Conservation (phyloP, 805 yeast genomes). For the Scheffersomyces ergatensis region DNA sequence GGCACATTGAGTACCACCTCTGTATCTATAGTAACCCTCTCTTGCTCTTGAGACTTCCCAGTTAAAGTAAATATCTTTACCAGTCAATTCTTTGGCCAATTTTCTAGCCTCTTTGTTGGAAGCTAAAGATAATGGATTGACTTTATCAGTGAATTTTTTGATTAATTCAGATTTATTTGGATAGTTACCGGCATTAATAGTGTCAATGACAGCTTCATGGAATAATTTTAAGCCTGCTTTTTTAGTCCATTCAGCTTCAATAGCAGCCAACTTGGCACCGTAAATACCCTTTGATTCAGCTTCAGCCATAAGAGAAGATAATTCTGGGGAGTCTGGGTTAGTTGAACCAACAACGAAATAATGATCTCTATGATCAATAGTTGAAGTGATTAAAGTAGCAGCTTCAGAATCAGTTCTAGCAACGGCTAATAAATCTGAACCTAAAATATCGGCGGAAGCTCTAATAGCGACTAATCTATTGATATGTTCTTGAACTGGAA, state of each 20-base stretch:
- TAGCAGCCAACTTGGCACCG: slow-evolving; percentile 65
- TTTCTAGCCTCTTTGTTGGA: slow-evolving; percentile 79
- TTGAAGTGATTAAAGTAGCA: slow-evolving; percentile 89
- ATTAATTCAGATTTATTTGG: slow-evolving; percentile 63
- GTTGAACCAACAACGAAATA: slow-evolving; percentile 89
- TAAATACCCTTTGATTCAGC: slow-evolving; percentile 76
- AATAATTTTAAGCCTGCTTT: slow-evolving; percentile 84
- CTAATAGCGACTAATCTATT: slow-evolving; percentile 91
- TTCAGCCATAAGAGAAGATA: slow-evolving; percentile 72
- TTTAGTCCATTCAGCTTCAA: slow-evolving; percentile 80
- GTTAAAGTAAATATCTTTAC: slow-evolving; percentile 82
- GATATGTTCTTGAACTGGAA: slow-evolving; percentile 96
- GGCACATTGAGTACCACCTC: slow-evolving; percentile 96
- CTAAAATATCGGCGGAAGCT: slow-evolving; percentile 91
- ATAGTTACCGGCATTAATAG: slow-evolving; percentile 58
- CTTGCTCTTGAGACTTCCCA: slow-evolving; percentile 95
- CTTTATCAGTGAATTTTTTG: slow-evolving; percentile 61
- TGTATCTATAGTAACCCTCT: slow-evolving; percentile 95
- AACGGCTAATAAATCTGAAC: slow-evolving; percentile 79
- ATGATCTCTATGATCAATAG: slow-evolving; percentile 94
- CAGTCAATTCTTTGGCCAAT: slow-evolving; percentile 71
- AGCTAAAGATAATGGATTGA: slow-evolving; percentile 71
- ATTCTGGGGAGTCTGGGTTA: slow-evolving; percentile 73
- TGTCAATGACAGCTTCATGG: slow-evolving; percentile 89
- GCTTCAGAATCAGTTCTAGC: slow-evolving; percentile 99